Evolutionary conservation across 1,284 basidiomycete species (phyloP).

Genomic region (Boletus subluridellus): DNA sequence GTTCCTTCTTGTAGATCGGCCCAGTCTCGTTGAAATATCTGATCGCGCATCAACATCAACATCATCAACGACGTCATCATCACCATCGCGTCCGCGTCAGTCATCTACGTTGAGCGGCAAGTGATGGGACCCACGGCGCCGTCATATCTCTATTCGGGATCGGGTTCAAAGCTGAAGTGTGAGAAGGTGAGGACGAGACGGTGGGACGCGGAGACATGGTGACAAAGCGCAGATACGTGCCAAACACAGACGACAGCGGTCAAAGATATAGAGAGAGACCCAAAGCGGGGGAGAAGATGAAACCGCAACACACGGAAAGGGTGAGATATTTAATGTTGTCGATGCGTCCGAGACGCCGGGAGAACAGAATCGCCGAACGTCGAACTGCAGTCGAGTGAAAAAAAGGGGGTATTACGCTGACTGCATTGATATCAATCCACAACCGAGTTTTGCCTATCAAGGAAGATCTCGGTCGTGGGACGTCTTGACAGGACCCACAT

Average conservation of each 20-base stretch:
- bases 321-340: not conserved
- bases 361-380: not conserved
- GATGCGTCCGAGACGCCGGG: not conserved
- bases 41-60: not conserved
- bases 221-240: not conserved
- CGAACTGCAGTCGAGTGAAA: not conserved
- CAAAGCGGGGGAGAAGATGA: not conserved
- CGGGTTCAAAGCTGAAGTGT: not conserved
- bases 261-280: not conserved
- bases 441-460: not conserved
- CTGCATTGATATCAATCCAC: not conserved
- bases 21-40: conserved; percentile 12
- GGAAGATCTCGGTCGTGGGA: not conserved
- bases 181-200: not conserved
- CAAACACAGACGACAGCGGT: not conserved
- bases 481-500: not conserved
- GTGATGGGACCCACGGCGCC: not conserved
- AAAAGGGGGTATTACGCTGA: not conserved
- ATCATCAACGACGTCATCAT: not conserved
- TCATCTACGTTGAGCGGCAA: not conserved
- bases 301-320: not conserved
- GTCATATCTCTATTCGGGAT: not conserved
- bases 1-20: conserved; percentile 5
- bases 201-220: not conserved
- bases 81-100: not conserved